Evolutionary conservation across 2,329 filamentous ascomycete species (phyloP), one percentile per base, ranked within the genome.

Genomic region (Cordyceps pruinosa): DNA sequence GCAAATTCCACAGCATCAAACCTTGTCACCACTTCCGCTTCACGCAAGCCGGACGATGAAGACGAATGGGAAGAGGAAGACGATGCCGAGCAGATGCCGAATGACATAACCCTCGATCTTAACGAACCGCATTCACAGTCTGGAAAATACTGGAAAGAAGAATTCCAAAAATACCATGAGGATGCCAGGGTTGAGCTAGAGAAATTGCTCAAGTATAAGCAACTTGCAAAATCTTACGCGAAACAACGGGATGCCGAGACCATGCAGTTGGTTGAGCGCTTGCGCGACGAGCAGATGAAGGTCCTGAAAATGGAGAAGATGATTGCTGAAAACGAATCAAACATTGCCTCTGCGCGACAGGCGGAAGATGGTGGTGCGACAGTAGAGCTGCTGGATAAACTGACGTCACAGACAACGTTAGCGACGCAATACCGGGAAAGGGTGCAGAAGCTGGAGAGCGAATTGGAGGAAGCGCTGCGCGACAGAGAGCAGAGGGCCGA

Each of bases 141-240:
- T 4, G 88, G 88, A 7, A 84, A 81, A 64, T 91, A 88, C 70
- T 93, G 89, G 89, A 92, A 92, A 71, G 79, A 82, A 25, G 83
- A 90, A 66, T 92, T 88, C 64, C 81, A 89, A 62, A 81, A 78
- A 56, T 93, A 92, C 66, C 84, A 89, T 49, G 77, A 83, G 45
- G 86, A 88, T 61, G 88, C 88, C 61, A 84, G 83, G 68, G 79
- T 77, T 44, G 87, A 92, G 69, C 86, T 91, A 77, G 85, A 85
- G 73, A 89, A 87, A 73, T 77, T 93, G 66, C 80, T 92, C 66
- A 84, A 83, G 66, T 92, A 91, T 76, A 90, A 91, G 74, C 83
- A 89, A 66, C 77, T 90, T 60, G 87, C 88, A 58, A 92, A 89
- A 72, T 86, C 85, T 56, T 92, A 87, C 66, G 89, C 89, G 44